A percentile compares a stretch with the other conserved stretches of the same genome.
Evolutionary conservation across 345 rosid genomes (phyloP).

Genomic region (Hypericum perforatum): DNA sequence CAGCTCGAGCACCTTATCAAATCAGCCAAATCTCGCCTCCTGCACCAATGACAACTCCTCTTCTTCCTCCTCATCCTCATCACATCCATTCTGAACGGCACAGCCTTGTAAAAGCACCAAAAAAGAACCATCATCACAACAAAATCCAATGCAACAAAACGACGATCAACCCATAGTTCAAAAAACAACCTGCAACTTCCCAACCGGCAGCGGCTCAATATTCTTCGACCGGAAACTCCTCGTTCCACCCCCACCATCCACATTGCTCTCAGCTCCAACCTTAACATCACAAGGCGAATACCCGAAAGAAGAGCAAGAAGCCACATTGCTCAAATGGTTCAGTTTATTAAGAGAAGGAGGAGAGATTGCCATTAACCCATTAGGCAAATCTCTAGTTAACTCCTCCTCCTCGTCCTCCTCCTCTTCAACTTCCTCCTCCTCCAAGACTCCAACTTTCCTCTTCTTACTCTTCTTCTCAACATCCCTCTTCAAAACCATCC

Average conservation of each 20-base stretch:
- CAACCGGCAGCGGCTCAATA: conserved; percentile 63
- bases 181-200: conserved; percentile 47
- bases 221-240: conserved; percentile 79
- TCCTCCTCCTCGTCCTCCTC: conserved; percentile 40
- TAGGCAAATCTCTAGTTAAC: conserved; percentile 66
- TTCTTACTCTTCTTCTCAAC: conserved; percentile 52
- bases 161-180: conserved; percentile 3
- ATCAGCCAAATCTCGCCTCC: conserved; percentile 36
- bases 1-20: conserved; percentile 69
- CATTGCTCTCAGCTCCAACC: conserved; percentile 39
- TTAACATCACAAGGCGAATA: conserved; percentile 37
- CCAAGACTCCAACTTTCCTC: conserved; percentile 12
- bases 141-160: neutral
- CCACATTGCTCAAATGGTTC: conserved; percentile 37
- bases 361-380: conserved; percentile 88
- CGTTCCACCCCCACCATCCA: conserved; percentile 9
- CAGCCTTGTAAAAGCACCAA: conserved; percentile 26
- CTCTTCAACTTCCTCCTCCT: conserved; percentile 18
- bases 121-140: neutral
- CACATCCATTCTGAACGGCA: conserved; percentile 47
- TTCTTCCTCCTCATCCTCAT: conserved; percentile 44
- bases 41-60: conserved; percentile 88
- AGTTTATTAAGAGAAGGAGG: conserved; percentile 6
- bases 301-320: conserved; percentile 24
- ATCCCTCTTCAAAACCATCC: conserved; percentile 75